phyloP scores from a whole-genome alignment of 2,329 filamentous ascomycete genomes.

The Pseudopithomyces maydicus region DNA sequence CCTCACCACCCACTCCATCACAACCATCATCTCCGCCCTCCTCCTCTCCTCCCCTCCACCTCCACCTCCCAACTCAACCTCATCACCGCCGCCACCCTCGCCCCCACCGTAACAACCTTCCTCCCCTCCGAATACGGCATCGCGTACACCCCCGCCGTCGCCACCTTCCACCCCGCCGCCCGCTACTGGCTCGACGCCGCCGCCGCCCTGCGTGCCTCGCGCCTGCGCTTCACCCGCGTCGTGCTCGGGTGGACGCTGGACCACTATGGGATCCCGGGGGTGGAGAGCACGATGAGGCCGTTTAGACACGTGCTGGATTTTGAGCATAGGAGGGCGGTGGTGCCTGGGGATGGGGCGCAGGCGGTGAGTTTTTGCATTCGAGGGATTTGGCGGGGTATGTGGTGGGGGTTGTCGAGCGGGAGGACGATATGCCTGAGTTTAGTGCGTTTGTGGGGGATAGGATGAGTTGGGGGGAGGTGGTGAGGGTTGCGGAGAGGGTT shows the following conservation, averaged over 20 bases:
- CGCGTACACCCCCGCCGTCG: constrained; percentile 9
- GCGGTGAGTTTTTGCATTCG: constrained; percentile 14
- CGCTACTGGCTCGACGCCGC: constrained; percentile 17
- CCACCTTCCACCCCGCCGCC: constrained; percentile 11
- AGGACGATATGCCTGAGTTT: constrained; percentile 40
- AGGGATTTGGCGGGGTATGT: constrained; percentile 23
- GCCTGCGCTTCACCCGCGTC: constrained; percentile 31
- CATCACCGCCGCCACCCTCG: constrained; percentile 18
- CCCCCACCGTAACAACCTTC: constrained; percentile 16
- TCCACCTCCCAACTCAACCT: constrained; percentile 19
- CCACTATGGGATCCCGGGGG: constrained; percentile 32
- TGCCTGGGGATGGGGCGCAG: constrained; percentile 20
- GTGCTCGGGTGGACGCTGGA: constrained; percentile 35
- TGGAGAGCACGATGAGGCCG: constrained; percentile 22
- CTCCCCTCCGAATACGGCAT: constrained; percentile 24
- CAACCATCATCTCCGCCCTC: constrained; percentile 21
- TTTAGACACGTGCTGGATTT: constrained; percentile 24
- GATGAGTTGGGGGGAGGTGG: constrained; percentile 52
- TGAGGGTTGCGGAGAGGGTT: constrained; percentile 50
- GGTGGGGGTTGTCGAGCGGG: constrained; percentile 12
- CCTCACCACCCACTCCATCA: constrained; percentile 13
- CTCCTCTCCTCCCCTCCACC: constrained; percentile 11
- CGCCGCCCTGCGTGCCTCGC: constrained; percentile 16
- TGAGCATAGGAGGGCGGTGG: constrained; percentile 11
- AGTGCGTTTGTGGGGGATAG: constrained; percentile 47